Evolutionary conservation across 1,284 basidiomycete genomes (phyloP), one percentile per base, ranked within the genome.

Genomic region (Sporisorium sorghi): DNA sequence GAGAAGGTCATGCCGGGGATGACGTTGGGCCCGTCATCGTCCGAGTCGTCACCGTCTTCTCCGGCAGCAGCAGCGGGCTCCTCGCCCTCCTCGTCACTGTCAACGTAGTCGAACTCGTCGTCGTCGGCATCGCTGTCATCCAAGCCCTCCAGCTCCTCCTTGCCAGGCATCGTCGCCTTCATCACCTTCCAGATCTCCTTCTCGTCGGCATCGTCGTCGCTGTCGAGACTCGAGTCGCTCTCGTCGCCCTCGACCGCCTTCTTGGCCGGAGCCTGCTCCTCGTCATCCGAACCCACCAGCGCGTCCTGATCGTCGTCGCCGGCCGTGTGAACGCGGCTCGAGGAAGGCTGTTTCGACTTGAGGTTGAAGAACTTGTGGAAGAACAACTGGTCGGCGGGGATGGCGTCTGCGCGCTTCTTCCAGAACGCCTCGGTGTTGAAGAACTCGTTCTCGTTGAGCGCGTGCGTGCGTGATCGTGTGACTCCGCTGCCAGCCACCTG

Each of bases 381-480:
- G 76, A 84, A 84, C 24, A 81, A 62, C 63, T 81, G 92, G 84
- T 99, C 94, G 28, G 90, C 93, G 0, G 94, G 92, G 8, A 98
- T 89, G 58, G 94, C 89, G 66, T 90, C 88, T 33, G 87, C 88
- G 75, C 88, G 88, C 83, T 88, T 90, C 82, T 87, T 90, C 90
- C 92, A 90, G 85, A 96, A 97, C 54, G 85, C 87, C 61, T 90
- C 90, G 43, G 91, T 90, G 82, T 97, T 96, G 62, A 96, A 89
- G 66, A 89, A 86, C 33, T 75, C 85, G 42, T 86, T 86, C 19
- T 86, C 87, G 21, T 56, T 73, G 24, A 76, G 56, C 3, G 69
- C 69, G 43, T 71, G 84, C 89, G 9, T 93, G 92, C 84, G 90
- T 91, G 72, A 91, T 84, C 92, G 87, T 73, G 91, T 59, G 86